A percentile compares a stretch with the other conserved stretches of the same genome.
Conservation (phyloP, 306 rosid genomes). For the Vigna angularis region DNA sequence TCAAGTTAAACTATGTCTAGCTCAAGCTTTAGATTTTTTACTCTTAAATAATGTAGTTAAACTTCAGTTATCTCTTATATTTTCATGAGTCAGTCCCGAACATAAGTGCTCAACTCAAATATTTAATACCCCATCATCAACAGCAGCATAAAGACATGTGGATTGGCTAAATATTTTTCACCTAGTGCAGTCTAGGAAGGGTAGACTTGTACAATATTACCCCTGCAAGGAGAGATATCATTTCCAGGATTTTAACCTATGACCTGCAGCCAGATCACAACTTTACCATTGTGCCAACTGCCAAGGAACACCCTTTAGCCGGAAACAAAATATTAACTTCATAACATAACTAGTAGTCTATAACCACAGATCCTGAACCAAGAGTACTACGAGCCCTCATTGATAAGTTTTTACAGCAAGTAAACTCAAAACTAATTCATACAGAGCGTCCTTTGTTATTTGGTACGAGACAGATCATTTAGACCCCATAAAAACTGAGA, state of each 20-base stretch:
- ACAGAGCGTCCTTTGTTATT: slow-evolving; percentile 26
- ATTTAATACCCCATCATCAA: not conserved
- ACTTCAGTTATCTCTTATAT: not conserved
- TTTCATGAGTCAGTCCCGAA: not conserved
- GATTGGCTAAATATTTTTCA: not conserved
- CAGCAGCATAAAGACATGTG: not conserved
- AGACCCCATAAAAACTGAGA: slow-evolving; percentile 13
- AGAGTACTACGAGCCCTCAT: slow-evolving; percentile 6
- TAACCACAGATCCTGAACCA: slow-evolving; percentile 19
- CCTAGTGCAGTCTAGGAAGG: not conserved
- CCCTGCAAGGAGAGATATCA: not conserved
- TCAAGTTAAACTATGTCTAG: not conserved
- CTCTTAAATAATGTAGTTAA: not conserved
- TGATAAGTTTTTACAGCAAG: not conserved
- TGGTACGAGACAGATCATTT: slow-evolving; percentile 4
- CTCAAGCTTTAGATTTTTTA: not conserved
- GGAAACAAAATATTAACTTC: not conserved
- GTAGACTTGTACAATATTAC: not conserved
- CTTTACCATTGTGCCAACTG: not conserved
- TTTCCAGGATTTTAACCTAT: not conserved
- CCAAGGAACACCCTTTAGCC: not conserved
- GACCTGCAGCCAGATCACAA: not conserved
- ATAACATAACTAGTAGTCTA: slow-evolving; percentile 3
- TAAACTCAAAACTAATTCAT: slow-evolving; percentile 26
- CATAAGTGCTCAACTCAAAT: not conserved